These are phyloP conservation scores for Cladosporium sp. DNA, from an alignment of 2,329 filamentous ascomycete genomes.

Conservation along the genomic window DNA sequence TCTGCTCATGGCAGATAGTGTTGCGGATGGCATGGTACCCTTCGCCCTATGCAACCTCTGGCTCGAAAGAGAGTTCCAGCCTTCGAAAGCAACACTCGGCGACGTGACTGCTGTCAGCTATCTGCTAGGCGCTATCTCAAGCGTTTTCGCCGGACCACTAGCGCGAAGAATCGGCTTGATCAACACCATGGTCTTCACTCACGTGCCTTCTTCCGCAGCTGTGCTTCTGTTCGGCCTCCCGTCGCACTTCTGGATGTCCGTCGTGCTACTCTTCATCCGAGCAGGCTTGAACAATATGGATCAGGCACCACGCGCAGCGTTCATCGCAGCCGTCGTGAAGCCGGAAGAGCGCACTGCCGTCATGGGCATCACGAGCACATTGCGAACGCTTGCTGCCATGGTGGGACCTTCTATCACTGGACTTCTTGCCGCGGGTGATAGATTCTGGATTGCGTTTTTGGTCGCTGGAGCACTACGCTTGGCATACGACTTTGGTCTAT, in stretches of 20 bases:
- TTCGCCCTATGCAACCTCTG: constrained; percentile 51
- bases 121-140: constrained; percentile 39
- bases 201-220: constrained; percentile 56
- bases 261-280: constrained; percentile 54
- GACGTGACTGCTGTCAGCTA: constrained; percentile 49
- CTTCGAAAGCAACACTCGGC: constrained; percentile 50
- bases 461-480: constrained; percentile 51
- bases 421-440: constrained; percentile 46
- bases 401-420: constrained; percentile 54
- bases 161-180: constrained; percentile 58
- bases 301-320: constrained; percentile 60
- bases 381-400: constrained; percentile 56
- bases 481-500: constrained; percentile 56
- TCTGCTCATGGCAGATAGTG: constrained; percentile 63
- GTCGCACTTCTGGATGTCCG: constrained; percentile 46
- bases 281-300: constrained; percentile 65
- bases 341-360: constrained; percentile 63
- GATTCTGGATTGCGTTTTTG: constrained; percentile 60
- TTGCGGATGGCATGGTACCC: constrained; percentile 61
- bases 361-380: constrained; percentile 62
- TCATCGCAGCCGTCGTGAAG: constrained; percentile 62
- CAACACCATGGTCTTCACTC: constrained; percentile 60
- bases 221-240: constrained; percentile 58
- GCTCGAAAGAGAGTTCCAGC: constrained; percentile 51
- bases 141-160: constrained; percentile 55